A percentile compares a stretch with the other conserved stretches of the same genome.
Conservation (phyloP, 306 rosid species). For the Heteromeles arbutifolia region DNA sequence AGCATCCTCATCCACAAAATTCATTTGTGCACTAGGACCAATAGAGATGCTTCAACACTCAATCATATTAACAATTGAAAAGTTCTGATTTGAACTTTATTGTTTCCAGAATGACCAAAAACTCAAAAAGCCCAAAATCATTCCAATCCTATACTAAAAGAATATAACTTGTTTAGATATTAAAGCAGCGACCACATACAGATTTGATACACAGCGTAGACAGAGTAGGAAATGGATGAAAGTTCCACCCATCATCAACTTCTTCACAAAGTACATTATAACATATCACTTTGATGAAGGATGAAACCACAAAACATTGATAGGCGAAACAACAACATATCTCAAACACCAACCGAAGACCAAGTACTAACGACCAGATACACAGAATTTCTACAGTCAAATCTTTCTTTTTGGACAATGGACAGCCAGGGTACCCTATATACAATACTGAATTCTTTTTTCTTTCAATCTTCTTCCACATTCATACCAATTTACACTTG, state of each 20-base stretch:
- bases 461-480: no score
- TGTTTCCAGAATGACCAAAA: conserved; percentile 9
- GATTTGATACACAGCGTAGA: not conserved
- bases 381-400: not conserved
- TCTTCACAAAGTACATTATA: not conserved
- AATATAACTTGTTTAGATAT: not conserved
- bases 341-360: not conserved
- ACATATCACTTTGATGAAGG: not conserved
- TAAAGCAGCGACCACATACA: not conserved
- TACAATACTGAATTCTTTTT: no score
- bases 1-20: conserved; percentile 72
- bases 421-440: not conserved
- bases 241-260: not conserved
- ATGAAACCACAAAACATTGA: not conserved
- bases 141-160: conserved; percentile 9
- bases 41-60: conserved; percentile 18
- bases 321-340: not conserved
- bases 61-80: conserved; percentile 2
- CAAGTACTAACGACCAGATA: not conserved
- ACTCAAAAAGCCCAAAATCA: conserved; percentile 8
- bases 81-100: conserved; percentile 13
- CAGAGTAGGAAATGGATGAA: not conserved
- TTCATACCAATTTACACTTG: no score
- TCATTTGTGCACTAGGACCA: conserved; percentile 46
- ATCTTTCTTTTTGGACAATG: not conserved